Percentiles rank a stretch among this genome's conserved stretches.
Evolutionary conservation across 148 eudicot species (phyloP).

Genomic region (Pouteria glomerata): DNA sequence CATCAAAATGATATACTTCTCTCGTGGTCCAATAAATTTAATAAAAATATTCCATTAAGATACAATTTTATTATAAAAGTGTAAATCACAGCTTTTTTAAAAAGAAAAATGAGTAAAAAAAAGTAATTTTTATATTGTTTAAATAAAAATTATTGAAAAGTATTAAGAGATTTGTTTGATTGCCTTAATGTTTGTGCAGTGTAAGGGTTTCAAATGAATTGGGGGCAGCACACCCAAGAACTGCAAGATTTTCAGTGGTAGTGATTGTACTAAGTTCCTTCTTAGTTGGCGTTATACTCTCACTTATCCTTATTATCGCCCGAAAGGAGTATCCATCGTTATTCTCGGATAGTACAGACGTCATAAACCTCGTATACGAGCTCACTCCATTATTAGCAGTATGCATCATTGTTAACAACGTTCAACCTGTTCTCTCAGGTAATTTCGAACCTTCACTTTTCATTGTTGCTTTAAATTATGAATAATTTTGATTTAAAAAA

Average conservation of each 20-base stretch:
- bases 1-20: too few species aligned
- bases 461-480: too few species aligned
- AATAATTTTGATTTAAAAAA: not conserved
- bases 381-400: not conserved
- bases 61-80: too few species aligned
- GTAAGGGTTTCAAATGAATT: slow-evolving; percentile 35
- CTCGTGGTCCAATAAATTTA: too few species aligned
- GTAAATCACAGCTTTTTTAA: too few species aligned
- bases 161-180: too few species aligned
- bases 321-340: slow-evolving; percentile 18
- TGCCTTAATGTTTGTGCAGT: too few species aligned
- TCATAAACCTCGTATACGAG: not conserved
- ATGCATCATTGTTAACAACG: not conserved
- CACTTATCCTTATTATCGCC: slow-evolving; percentile 13
- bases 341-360: not conserved
- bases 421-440: not conserved
- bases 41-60: too few species aligned
- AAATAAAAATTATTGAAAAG: too few species aligned
- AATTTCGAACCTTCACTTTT: too few species aligned
- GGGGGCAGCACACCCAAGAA: slow-evolving; percentile 33
- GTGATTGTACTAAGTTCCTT: slow-evolving; percentile 19
- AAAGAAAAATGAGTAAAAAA: too few species aligned
- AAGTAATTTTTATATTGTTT: too few species aligned
- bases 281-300: slow-evolving; percentile 13
- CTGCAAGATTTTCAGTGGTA: slow-evolving; percentile 26